Percentiles rank a stretch among this genome's conserved stretches.
phyloP scores from a whole-genome alignment of 768 basidiomycete species.

The Coprinopsis strossmayeri region DNA sequence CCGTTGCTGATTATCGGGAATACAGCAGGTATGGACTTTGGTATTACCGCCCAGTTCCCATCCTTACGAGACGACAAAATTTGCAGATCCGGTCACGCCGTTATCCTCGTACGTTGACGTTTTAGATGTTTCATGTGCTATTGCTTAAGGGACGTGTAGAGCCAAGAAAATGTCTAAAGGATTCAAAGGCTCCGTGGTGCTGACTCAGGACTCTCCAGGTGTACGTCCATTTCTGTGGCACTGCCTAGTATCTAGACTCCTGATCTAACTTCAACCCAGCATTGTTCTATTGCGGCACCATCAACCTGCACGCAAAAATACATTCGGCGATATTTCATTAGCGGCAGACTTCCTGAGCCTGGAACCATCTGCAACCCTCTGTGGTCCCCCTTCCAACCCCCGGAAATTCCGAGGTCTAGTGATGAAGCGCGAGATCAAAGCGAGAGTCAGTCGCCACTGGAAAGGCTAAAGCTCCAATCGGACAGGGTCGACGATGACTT shows the following conservation, averaged over 20 bases:
- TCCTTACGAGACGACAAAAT: too few relatives aligned
- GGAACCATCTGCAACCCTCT: conserved; percentile 34
- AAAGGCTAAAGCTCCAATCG: too few relatives aligned
- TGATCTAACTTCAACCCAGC: conserved; percentile 15
- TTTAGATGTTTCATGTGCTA: neutral
- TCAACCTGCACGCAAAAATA: conserved; percentile 28
- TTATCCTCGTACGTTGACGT: conserved; percentile 17
- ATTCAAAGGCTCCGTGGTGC: conserved; percentile 31
- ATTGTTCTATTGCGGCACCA: conserved; percentile 25
- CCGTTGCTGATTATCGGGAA: conserved; percentile 35
- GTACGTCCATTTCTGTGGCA: conserved; percentile 17
- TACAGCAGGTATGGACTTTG: conserved; percentile 30
- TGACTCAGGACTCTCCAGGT: conserved; percentile 35
- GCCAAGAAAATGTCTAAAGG: conserved; percentile 31
- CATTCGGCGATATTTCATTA: conserved; percentile 32
- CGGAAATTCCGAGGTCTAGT: conserved; percentile 1
- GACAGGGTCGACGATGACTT: too few relatives aligned
- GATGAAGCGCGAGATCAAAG: too few relatives aligned
- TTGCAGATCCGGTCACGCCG: conserved; percentile 29
- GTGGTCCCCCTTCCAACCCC: conserved; percentile 19
- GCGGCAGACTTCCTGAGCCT: conserved; percentile 32
- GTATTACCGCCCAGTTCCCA: too few relatives aligned
- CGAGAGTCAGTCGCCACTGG: too few relatives aligned
- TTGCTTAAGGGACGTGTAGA: conserved; percentile 16
- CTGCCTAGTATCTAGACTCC: neutral